phyloP scores from a whole-genome alignment of 371 early-diverging fungal species.

The Mortierella sp. region DNA sequence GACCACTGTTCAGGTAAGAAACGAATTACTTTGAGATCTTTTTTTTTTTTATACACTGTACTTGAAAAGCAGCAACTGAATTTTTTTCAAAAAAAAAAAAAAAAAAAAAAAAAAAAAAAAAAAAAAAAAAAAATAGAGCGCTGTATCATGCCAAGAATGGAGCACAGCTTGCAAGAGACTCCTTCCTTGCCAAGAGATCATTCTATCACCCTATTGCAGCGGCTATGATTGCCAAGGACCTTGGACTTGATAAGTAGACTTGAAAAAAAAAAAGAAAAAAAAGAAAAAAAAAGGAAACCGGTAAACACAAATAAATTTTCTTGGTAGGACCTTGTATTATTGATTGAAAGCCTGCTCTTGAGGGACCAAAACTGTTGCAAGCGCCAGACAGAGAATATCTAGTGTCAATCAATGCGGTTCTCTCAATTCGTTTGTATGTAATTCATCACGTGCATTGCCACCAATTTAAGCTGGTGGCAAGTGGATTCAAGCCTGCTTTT shows the following conservation, averaged over 20 bases:
- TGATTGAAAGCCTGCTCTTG: too few relatives aligned
- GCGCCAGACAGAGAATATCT: too few relatives aligned
- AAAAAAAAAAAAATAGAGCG: conserved; percentile 33
- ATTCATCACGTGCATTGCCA: too few relatives aligned
- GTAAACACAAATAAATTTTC: too few relatives aligned
- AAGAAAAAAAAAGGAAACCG: too few relatives aligned
- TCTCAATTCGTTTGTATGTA: too few relatives aligned
- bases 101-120: too few relatives aligned
- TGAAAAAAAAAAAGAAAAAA: background rate
- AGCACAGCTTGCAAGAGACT: conserved; percentile 78
- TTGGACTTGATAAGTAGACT: conserved; percentile 64
- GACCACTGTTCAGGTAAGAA: conserved; percentile 22
- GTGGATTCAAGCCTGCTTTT: too few relatives aligned
- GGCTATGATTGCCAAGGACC: conserved; percentile 83
- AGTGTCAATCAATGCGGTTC: too few relatives aligned
- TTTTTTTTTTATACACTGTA: conserved; percentile 1
- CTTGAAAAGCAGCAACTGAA: background rate
- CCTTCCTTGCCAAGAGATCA: conserved; percentile 79
- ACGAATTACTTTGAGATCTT: conserved; percentile 9
- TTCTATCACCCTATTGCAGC: conserved; percentile 97
- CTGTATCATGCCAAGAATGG: conserved; percentile 76
- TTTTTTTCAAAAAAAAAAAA: conserved; percentile 11
- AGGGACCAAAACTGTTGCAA: too few relatives aligned
- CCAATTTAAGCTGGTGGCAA: too few relatives aligned
- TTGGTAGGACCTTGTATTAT: too few relatives aligned